Conservation (phyloP, 2,329 filamentous ascomycete species). For the Microsporum ferrugineum region DNA sequence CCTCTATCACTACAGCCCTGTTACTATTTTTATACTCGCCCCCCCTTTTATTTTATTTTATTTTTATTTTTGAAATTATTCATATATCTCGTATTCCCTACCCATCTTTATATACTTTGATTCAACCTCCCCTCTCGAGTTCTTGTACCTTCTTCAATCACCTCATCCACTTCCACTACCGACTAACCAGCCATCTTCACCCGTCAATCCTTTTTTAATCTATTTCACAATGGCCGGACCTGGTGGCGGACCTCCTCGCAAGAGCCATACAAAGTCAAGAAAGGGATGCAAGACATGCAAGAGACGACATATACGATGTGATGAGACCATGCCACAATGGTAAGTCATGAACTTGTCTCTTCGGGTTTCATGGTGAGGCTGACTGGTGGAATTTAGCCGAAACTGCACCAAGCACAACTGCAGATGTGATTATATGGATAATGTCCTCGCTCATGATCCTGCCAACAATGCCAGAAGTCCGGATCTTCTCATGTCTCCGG, state of each 20-base stretch:
- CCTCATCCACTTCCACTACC: background rate
- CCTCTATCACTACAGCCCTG: background rate
- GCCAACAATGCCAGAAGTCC: slow-evolving; percentile 42
- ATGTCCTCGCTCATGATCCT: slow-evolving; percentile 46
- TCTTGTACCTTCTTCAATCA: background rate
- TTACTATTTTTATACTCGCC: slow-evolving; percentile 1
- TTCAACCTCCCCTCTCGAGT: background rate
- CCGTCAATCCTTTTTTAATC: background rate
- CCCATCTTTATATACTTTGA: background rate
- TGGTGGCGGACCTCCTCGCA: slow-evolving; percentile 79
- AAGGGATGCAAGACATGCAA: slow-evolving; percentile 99
- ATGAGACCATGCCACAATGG: slow-evolving; percentile 97
- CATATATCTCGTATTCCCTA: slow-evolving; percentile 2
- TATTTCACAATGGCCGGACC: slow-evolving; percentile 64
- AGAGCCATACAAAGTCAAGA: slow-evolving; percentile 95
- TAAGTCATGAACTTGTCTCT: slow-evolving; percentile 33
- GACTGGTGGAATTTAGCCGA: slow-evolving; percentile 48
- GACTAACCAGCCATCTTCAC: background rate
- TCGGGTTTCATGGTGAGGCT: background rate
- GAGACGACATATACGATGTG: slow-evolving; percentile 90
- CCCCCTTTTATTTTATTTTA: background rate
- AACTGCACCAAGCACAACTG: slow-evolving; percentile 99
- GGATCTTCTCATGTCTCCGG: slow-evolving; percentile 71
- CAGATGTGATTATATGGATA: slow-evolving; percentile 94
- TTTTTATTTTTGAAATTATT: background rate